Conservation (phyloP, 2,329 filamentous ascomycete genomes). For the Colletotrichum liriopes region DNA sequence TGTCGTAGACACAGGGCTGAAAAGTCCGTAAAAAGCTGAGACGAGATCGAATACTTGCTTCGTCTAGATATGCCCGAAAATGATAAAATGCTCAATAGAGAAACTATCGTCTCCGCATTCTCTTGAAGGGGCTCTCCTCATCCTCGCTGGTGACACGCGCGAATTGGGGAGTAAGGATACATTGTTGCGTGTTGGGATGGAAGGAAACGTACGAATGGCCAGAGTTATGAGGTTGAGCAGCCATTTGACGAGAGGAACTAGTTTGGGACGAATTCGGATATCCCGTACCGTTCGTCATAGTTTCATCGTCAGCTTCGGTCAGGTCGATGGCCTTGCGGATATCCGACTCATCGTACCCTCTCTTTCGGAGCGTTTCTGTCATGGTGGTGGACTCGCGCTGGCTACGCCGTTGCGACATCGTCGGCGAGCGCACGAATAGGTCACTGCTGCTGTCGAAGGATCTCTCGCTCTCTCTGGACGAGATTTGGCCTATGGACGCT, state of each 20-base stretch:
- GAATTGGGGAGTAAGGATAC: not conserved
- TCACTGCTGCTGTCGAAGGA: not conserved
- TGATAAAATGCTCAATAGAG: not conserved
- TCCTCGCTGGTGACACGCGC: not conserved
- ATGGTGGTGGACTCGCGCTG: slow-evolving; percentile 8
- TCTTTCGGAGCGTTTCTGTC: slow-evolving; percentile 12
- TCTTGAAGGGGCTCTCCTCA: not conserved
- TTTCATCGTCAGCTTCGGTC: not conserved
- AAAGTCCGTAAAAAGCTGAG: not conserved
- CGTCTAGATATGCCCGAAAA: too few species aligned
- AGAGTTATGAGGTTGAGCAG: not conserved
- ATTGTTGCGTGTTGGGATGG: not conserved
- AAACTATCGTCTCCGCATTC: not conserved
- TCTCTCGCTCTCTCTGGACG: slow-evolving; percentile 2
- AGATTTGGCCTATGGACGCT: not conserved
- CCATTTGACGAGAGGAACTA: not conserved
- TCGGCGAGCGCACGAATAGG: slow-evolving; percentile 7
- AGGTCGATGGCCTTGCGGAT: not conserved
- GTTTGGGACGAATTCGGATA: not conserved
- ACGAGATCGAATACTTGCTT: not conserved
- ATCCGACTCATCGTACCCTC: not conserved
- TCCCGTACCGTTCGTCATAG: too few species aligned
- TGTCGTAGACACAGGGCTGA: not conserved
- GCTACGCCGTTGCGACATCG: not conserved
- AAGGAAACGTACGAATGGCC: not conserved